These are phyloP conservation scores for Gamarada debralockiae DNA, from an alignment of 495 filamentous ascomycete species.

Conservation along the genomic window DNA sequence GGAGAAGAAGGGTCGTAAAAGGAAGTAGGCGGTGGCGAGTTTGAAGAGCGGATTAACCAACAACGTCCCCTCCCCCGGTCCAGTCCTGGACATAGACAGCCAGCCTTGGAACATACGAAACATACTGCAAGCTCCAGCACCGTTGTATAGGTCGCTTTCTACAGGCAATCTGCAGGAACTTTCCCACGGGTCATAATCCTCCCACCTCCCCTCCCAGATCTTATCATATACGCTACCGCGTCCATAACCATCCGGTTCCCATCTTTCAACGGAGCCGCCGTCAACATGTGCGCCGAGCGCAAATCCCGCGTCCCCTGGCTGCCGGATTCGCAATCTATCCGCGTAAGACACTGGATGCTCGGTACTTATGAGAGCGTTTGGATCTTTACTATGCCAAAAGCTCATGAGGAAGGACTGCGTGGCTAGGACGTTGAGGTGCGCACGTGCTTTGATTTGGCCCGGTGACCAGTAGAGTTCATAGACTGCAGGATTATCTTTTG, in stretches of 20 bases:
- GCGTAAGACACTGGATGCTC: conserved; percentile 67
- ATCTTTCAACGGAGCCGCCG: conserved; percentile 79
- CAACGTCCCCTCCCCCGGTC: conserved; percentile 72
- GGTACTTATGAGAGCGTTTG: conserved; percentile 53
- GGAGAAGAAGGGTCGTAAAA: conserved; percentile 80
- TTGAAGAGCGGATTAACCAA: conserved; percentile 74
- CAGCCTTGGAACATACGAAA: conserved; percentile 88
- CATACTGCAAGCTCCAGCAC: conserved; percentile 77
- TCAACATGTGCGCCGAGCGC: conserved; percentile 84
- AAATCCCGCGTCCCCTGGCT: conserved; percentile 75
- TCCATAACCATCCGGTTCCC: conserved; percentile 79
- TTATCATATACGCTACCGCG: conserved; percentile 61
- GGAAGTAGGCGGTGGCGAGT: conserved; percentile 70
- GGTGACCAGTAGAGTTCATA: conserved; percentile 89
- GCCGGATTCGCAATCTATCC: conserved; percentile 76
- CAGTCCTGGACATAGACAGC: conserved; percentile 72
- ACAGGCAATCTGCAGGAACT: conserved; percentile 63
- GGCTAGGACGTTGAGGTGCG: conserved; percentile 64
- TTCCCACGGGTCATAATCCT: conserved; percentile 78
- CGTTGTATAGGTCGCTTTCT: conserved; percentile 77
- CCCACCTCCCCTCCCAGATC: conserved; percentile 75
- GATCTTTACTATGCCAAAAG: conserved; percentile 65
- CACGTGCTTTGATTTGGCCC: conserved; percentile 67
- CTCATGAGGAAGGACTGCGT: conserved; percentile 70
- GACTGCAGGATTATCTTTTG: conserved; percentile 59